phyloP scores from a whole-genome alignment of 352 stramenopile species.

The Globisporangium sylvaticum region DNA sequence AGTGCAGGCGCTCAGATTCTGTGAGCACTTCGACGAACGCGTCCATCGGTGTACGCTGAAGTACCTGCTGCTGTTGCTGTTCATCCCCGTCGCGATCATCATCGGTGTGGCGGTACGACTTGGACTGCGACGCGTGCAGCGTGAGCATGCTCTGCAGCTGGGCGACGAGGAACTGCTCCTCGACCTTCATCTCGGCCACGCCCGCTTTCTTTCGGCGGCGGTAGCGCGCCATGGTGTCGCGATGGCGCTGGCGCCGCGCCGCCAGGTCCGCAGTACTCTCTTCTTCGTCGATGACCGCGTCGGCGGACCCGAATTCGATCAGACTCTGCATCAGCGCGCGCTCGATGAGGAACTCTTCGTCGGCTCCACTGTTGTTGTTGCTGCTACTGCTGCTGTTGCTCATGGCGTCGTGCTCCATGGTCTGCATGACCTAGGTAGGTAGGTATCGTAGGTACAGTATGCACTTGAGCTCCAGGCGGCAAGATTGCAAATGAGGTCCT shows the following conservation, averaged over 20 bases:
- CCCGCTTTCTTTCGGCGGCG: background rate
- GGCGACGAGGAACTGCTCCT: background rate
- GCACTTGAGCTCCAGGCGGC: background rate
- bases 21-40: background rate
- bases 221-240: background rate
- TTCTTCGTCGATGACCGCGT: background rate
- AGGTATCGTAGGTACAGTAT: too few relatives aligned
- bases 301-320: background rate
- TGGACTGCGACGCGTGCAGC: background rate
- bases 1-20: background rate
- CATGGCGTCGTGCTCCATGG: background rate
- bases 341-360: background rate
- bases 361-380: background rate
- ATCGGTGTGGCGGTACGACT: background rate
- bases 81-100: background rate
- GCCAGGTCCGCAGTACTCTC: background rate
- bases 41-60: background rate
- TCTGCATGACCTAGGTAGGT: background rate
- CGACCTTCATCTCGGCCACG: background rate
- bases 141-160: slow-evolving; percentile 1
- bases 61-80: background rate
- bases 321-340: background rate
- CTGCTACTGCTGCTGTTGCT: background rate
- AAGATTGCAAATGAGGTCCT: background rate
- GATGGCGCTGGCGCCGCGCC: background rate